Percentiles rank a stretch among this genome's conserved stretches.
Conservation (phyloP, 2,329 filamentous ascomycete species). For the Venturiaceae sp. region DNA sequence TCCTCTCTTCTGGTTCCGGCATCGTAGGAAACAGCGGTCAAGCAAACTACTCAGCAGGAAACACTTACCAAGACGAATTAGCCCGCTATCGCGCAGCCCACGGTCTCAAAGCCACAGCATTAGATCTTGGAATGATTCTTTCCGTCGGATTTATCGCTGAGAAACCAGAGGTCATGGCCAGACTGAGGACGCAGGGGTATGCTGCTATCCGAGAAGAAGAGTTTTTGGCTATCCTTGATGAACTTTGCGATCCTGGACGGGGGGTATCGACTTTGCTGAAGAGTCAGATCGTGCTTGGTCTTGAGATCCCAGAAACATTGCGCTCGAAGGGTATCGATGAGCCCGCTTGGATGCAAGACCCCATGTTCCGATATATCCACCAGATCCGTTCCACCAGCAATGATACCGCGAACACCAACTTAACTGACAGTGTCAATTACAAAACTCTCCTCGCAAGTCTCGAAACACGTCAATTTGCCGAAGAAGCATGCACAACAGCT, state of each 20-base stretch:
- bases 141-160: conserved; percentile 1
- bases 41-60: conserved; percentile 19
- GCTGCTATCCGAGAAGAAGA: neutral
- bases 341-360: neutral
- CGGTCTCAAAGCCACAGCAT: conserved; percentile 10
- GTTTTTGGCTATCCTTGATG: neutral
- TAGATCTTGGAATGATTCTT: conserved; percentile 4
- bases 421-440: too few relatives aligned
- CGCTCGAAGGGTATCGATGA: too few relatives aligned
- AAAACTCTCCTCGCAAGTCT: too few relatives aligned
- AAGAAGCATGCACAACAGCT: neutral
- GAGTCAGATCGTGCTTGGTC: neutral
- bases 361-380: neutral
- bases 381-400: neutral
- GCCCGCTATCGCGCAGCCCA: conserved; percentile 14
- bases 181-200: neutral
- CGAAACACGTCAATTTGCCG: too few relatives aligned
- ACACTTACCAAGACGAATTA: conserved; percentile 21
- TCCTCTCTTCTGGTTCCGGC: conserved; percentile 14
- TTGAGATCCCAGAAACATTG: too few relatives aligned
- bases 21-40: conserved; percentile 13
- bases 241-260: too few relatives aligned
- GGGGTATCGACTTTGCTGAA: too few relatives aligned
- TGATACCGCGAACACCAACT: neutral
- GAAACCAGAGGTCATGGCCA: neutral